Evolutionary conservation across 495 filamentous ascomycete species (phyloP), one percentile per base, ranked within the genome.

Genomic region (Lasiosphaeriaceae sp.): DNA sequence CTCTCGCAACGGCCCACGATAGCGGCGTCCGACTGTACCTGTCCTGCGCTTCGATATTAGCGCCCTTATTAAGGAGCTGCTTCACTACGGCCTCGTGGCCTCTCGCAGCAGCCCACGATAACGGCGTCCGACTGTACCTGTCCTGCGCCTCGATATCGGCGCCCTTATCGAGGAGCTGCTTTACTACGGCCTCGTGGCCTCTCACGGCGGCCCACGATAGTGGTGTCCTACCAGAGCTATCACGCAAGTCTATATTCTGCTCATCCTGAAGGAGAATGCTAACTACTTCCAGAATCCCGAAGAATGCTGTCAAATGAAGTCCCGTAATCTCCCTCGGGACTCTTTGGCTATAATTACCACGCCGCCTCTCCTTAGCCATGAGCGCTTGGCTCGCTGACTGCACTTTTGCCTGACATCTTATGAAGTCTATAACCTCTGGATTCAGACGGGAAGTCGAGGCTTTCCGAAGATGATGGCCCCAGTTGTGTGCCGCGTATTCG

Each of bases 401-500:
- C 17, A 62, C 55, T 2, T 70, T 65, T 3, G 35, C 34, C 56
- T 52, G 7, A 17, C 47, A 55, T n/a, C 31, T 22, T 19, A 71
- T 58, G 56, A 72, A 67, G 2, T 56, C 24, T n/a, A 53, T 16
- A 16, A 61, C 45, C 16, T 29, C 50, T 20, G 19, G 21, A 16
- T n/a, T n/a, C n/a, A n/a, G n/a, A n/a, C n/a, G 14, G 7, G 1
- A 21, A 14, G 12, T 7, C 21, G 3, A 49, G 6, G 20, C 11
- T 26, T 50, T 12, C 9, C 60, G 56, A 56, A 70, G 68, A 68
- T 80, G 74, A 52, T 73, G 12, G 1, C 74, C 79, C 80, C 77
- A 82, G 52, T 79, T 58, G 16, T 44, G 31, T 12, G 71, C 57
- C 1, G 76, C 71, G 53, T 82, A 83, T 9, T 69, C 47, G 55